Base-by-base conservation (phyloP, 352 stramenopile genomes). In the Thraustochytrium striatum region DNA sequence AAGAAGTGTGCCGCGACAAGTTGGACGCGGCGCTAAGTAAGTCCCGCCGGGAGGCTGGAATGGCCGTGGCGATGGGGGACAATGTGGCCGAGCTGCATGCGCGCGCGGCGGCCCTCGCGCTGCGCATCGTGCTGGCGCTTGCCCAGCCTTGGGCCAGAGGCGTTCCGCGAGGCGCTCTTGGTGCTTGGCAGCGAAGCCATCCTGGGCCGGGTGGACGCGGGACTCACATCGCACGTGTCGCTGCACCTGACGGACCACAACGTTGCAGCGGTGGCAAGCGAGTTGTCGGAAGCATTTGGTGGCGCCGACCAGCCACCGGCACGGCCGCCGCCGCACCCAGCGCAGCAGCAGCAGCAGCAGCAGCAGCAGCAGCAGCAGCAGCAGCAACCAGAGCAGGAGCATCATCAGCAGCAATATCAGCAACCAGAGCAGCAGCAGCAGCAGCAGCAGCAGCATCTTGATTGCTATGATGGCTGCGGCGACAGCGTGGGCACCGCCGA, bases 61-160 rank as follows among this genome's bases (percentile, higher is more conserved):
- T n/a, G n/a, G n/a, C n/a, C n/a, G n/a, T n/a, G n/a, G n/a, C n/a
- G n/a, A n/a, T n/a, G n/a, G n/a, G n/a, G n/a, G n/a, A n/a, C n/a
- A n/a, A n/a, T n/a, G n/a, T n/a, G n/a, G n/a, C n/a, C 36, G 59
- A 53, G 21, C 5, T 70, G 41, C 9, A 70, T 1, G 21, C 53
- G 44, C 36, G 59, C 5, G 41, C 41, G 35, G 35, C 50, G 41
- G 21, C 35, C 59, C 25, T 70, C 1, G 59, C 59, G 25, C 13
- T 70, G 38, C 36, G 59, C 21, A 70, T 70, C 59, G 53, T 70
- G 35, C n/a, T 70, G 9, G 41, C 35, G 0, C 59, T 70, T 70
- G 59, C 7, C 53, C 25, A 33, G 59, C 11, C 41, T 57, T 7
- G 59, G 59, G 25, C 41, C 53, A 16, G 59, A 16, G 8, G 53